Conservation (phyloP, 805 yeast genomes). For the Candida awuae region DNA sequence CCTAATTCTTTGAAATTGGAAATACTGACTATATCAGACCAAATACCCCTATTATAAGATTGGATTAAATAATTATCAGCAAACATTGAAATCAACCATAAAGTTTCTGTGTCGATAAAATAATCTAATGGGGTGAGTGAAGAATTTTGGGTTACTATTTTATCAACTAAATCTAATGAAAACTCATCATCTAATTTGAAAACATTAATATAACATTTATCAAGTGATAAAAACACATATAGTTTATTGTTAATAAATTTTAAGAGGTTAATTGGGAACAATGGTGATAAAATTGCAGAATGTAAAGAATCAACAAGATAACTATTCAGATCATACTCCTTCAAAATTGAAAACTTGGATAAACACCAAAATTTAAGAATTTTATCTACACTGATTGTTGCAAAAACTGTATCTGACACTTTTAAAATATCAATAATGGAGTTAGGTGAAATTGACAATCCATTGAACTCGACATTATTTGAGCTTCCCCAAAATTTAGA, state of each 20-base stretch:
- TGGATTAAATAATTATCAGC: constrained; percentile 19
- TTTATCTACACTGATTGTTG: constrained; percentile 48
- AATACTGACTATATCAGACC: constrained; percentile 14
- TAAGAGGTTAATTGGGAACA: constrained; percentile 16
- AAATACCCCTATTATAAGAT: constrained; percentile 15
- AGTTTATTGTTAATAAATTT: constrained; percentile 12
- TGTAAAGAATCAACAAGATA: constrained; percentile 18
- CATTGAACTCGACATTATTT: constrained; percentile 15
- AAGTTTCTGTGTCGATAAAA: constrained; percentile 2
- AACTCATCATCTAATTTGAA: constrained; percentile 16
- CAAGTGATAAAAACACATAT: constrained; percentile 24
- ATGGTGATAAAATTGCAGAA: constrained; percentile 15
- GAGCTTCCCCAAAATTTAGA: constrained; percentile 14
- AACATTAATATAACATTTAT: constrained; percentile 16
- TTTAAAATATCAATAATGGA: constrained; percentile 18
- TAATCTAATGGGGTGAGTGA: constrained; percentile 23
- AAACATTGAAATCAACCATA: constrained; percentile 1
- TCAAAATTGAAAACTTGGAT: constrained; percentile 21
- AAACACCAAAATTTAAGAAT: constrained; percentile 56
- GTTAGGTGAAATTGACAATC: constrained; percentile 18
- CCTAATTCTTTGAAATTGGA: constrained; percentile 5
- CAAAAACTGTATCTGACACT: constrained; percentile 11
- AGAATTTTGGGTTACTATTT: constrained; percentile 14
- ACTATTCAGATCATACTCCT: constrained; percentile 19
- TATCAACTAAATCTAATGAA: constrained; percentile 10